phyloP scores from a whole-genome alignment of 176 grass and related monocot genomes.

The Alopecurus myosuroides region DNA sequence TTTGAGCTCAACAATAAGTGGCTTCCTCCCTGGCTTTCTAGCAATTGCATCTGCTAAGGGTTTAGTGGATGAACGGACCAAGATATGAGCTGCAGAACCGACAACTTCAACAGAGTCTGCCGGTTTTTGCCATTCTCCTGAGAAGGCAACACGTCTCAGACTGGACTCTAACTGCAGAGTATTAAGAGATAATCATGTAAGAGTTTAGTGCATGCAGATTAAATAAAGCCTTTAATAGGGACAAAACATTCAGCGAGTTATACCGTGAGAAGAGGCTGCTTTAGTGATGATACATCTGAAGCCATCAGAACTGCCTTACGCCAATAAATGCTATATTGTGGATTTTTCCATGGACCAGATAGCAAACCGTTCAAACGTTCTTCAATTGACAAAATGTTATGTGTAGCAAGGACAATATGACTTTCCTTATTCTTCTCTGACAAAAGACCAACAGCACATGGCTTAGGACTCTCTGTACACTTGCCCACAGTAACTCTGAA shows the following conservation, averaged over 20 bases:
- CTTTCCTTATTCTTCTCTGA: conserved; percentile 59
- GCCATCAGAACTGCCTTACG: conserved; percentile 63
- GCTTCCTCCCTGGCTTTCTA: conserved; percentile 74
- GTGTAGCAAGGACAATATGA: conserved; percentile 60
- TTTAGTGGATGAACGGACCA: conserved; percentile 55
- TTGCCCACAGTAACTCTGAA: conserved; percentile 52
- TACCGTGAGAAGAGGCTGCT: conserved; percentile 78
- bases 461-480: conserved; percentile 30
- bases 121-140: conserved; percentile 75
- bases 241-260: not conserved
- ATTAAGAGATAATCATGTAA: conserved; percentile 13
- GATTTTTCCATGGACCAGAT: conserved; percentile 88
- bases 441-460: conserved; percentile 8
- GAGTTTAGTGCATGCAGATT: conserved; percentile 11
- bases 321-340: conserved; percentile 70
- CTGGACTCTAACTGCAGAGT: conserved; percentile 76
- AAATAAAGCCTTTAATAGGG: not conserved
- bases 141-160: conserved; percentile 67
- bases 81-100: conserved; percentile 79
- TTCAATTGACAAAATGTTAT: conserved; percentile 73
- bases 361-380: conserved; percentile 72
- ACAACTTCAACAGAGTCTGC: conserved; percentile 80
- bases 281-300: conserved; percentile 61
- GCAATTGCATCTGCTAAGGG: conserved; percentile 29
- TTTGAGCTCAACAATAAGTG: conserved; percentile 43